Conservation (phyloP, 352 stramenopile species). For the Pythium insidiosum region DNA sequence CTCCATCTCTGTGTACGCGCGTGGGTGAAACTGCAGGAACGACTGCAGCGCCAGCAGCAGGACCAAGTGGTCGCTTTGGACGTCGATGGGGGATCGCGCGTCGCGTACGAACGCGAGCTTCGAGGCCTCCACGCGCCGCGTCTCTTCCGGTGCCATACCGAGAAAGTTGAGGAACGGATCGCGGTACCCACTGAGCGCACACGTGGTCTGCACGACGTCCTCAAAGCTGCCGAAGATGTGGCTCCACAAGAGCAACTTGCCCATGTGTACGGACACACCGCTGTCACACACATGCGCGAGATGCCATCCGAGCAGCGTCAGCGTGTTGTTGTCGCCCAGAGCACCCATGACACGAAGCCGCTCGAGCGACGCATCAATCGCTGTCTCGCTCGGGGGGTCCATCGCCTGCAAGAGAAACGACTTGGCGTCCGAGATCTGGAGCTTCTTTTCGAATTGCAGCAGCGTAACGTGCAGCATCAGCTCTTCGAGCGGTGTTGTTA, state of each 20-base stretch:
- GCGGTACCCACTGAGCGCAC: constrained; percentile 63
- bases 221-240: constrained; percentile 64
- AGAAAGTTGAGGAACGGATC: constrained; percentile 71
- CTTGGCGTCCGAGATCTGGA: constrained; percentile 55
- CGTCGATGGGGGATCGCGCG: constrained; percentile 19
- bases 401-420: constrained; percentile 90
- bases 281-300: constrained; percentile 58
- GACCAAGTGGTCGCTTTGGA: constrained; percentile 71
- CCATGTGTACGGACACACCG: constrained; percentile 62
- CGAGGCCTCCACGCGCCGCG: constrained; percentile 39
- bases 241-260: constrained; percentile 61
- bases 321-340: constrained; percentile 18
- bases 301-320: constrained; percentile 73
- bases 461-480: constrained; percentile 72
- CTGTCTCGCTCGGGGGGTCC: constrained; percentile 86
- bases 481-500: constrained; percentile 67
- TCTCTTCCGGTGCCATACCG: constrained; percentile 51
- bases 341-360: constrained; percentile 79
- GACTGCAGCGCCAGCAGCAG: constrained; percentile 58
- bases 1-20: constrained; percentile 27
- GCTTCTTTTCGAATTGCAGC: constrained; percentile 66
- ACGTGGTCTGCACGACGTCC: constrained; percentile 51
- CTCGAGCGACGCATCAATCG: constrained; percentile 88
- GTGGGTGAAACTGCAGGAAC: constrained; percentile 33
- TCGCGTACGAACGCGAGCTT: constrained; percentile 47